Evolutionary conservation across 768 basidiomycete genomes (phyloP).

Genomic region (Fomitopsis pulvina): DNA sequence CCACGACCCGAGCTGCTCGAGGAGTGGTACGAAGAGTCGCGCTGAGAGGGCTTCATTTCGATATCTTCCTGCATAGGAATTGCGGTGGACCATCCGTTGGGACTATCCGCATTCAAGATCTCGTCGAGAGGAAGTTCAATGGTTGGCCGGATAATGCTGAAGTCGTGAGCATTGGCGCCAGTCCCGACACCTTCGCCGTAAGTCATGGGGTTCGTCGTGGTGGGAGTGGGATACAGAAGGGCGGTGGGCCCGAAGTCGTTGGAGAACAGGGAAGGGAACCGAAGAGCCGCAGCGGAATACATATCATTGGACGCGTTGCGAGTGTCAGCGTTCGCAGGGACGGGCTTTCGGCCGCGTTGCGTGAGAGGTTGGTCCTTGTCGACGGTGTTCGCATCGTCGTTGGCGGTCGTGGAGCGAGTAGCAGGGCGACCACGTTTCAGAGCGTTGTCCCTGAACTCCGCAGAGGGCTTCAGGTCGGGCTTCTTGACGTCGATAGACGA

Average conservation of each 20-base stretch:
- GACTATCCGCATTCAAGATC: constrained; percentile 47
- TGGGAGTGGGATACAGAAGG: constrained; percentile 60
- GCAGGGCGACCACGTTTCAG: constrained; percentile 32
- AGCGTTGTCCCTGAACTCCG: constrained; percentile 51
- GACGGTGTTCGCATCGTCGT: constrained; percentile 19
- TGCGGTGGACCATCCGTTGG: constrained; percentile 20
- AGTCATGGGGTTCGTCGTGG: constrained; percentile 61
- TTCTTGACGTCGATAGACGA: constrained; percentile 48
- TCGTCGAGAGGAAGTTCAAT: constrained; percentile 87
- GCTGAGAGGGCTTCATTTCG: constrained; percentile 23
- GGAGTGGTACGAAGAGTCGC: constrained; percentile 15
- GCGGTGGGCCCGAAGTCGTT: constrained; percentile 75
- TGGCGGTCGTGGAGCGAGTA: constrained; percentile 31
- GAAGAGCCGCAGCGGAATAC: constrained; percentile 38
- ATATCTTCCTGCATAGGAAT: constrained; percentile 21
- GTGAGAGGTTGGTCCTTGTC: constrained; percentile 31
- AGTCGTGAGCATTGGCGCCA: constrained; percentile 39
- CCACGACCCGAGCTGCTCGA: constrained; percentile 16
- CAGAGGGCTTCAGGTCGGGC: constrained; percentile 59
- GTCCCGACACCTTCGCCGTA: constrained; percentile 66
- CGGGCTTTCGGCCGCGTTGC: constrained; percentile 26
- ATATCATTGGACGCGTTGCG: constrained; percentile 16
- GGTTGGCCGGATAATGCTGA: constrained; percentile 68
- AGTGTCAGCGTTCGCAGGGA: constrained; percentile 12
- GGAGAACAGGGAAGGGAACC: constrained; percentile 69